Evolutionary conservation across 2,329 filamentous ascomycete species (phyloP).

Genomic region (Neoarthrinium moseri): DNA sequence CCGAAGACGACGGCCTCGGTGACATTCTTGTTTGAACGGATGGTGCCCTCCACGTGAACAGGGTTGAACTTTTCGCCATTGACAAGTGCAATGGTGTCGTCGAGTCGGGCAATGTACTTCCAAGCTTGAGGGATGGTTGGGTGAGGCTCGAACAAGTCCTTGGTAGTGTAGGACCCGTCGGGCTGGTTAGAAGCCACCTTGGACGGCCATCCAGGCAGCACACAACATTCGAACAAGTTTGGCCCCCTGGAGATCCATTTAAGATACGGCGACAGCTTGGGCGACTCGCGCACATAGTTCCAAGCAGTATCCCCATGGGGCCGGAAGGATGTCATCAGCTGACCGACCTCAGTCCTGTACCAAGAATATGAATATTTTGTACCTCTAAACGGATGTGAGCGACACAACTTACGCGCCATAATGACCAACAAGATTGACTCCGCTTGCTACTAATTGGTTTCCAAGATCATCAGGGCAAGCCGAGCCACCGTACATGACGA

Average conservation of each 20-base stretch:
- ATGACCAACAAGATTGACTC: conserved; percentile 54
- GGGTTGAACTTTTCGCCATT: conserved; percentile 36
- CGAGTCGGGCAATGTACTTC: conserved; percentile 34
- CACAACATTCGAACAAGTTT: conserved; percentile 34
- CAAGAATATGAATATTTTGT: too few species aligned
- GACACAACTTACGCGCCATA: conserved; percentile 50
- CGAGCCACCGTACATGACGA: conserved; percentile 58
- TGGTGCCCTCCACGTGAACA: conserved; percentile 38
- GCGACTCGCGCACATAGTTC: conserved; percentile 56
- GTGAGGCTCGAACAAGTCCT: conserved; percentile 34
- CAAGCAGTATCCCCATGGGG: conserved; percentile 53
- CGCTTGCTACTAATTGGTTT: conserved; percentile 47
- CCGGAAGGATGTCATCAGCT: conserved; percentile 60
- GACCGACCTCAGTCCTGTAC: conserved; percentile 54
- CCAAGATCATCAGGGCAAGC: conserved; percentile 60
- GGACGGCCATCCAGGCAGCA: conserved; percentile 35
- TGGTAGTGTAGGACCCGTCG: conserved; percentile 33
- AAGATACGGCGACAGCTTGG: conserved; percentile 36
- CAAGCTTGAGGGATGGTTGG: conserved; percentile 30
- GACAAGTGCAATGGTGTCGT: conserved; percentile 32
- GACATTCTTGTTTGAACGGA: conserved; percentile 44
- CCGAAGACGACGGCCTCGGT: conserved; percentile 54
- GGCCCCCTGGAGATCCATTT: conserved; percentile 30
- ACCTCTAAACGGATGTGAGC: not conserved
- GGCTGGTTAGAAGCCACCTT: conserved; percentile 32